Evolutionary conservation across 768 basidiomycete genomes (phyloP), one percentile per base, ranked within the genome.

Genomic region (Antrodiella citrinella): DNA sequence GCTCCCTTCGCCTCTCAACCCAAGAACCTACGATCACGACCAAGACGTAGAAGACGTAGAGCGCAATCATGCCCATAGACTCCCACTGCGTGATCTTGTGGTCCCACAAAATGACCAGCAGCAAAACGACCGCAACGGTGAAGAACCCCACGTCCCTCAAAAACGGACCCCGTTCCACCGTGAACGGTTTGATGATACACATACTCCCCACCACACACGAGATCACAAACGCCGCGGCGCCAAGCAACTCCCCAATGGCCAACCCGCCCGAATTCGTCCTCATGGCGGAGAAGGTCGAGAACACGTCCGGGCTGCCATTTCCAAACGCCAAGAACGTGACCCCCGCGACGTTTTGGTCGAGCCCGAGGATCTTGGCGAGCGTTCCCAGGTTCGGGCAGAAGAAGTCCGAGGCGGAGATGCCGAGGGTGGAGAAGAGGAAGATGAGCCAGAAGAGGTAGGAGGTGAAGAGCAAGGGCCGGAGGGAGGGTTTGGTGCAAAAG

Each of bases 141-240:
- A 97, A 97, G 74, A 98, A 98, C 4, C 89, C 84, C 25, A 95
- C 88, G 65, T 99, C 96, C 35, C 96, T 85, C 10, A 97, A 67
- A 70, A 98, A 99, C 0, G 89, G 84, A 15, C 73, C 70, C 0
- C 73, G 80, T 26, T 84, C 72, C 23, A 98, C 92, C 57, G 80
- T 78, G 69, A 99, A 99, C 0, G 95, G 94, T 51, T 86, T 88
- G 67, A 98, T 92, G 66, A 98, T 83, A 58, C 91, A 93, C 85
- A 99, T 95, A n/a, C 88, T 86, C 5, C 96, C 96, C 11, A 91
- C 95, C 20, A 99, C 96, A 59, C 93, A 91, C 2, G 91, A 91
- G 19, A 91, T 84, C 66, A 99, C 94, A 71, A 99, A 99, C 2
- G 90, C 78, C 0, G 95, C 94, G 2, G 95, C 95, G 4, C 96